phyloP scores from a whole-genome alignment of 1,284 basidiomycete species.

The Marasmius sp. region DNA sequence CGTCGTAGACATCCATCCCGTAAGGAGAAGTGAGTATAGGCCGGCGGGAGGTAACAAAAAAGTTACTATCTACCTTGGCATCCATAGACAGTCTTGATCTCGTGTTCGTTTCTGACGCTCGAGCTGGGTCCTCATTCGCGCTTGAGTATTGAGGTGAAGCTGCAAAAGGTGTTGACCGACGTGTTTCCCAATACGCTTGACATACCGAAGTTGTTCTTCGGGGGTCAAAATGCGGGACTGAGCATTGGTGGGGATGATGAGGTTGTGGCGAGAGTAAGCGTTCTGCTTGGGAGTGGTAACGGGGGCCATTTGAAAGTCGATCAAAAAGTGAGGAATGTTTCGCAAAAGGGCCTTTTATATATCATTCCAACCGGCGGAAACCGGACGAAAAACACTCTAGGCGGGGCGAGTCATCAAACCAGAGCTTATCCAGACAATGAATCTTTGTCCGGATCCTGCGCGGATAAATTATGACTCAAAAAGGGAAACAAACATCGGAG shows the following conservation, averaged over 20 bases:
- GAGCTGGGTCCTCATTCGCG: not conserved
- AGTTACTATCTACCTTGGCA: conserved; percentile 27
- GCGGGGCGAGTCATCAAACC: too few species aligned
- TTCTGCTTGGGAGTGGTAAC: not conserved
- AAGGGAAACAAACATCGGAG: too few species aligned
- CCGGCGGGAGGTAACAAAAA: not conserved
- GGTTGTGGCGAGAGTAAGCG: not conserved
- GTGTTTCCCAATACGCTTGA: too few species aligned
- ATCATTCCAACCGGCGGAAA: too few species aligned
- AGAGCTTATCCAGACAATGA: too few species aligned
- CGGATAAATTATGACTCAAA: too few species aligned
- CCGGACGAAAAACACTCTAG: too few species aligned
- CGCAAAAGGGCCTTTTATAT: too few species aligned
- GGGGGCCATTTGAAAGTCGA: not conserved
- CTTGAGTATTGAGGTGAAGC: not conserved
- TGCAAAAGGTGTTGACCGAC: too few species aligned
- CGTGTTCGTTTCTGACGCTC: not conserved
- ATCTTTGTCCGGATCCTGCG: too few species aligned
- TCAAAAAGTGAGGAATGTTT: not conserved
- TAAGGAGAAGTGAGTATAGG: not conserved
- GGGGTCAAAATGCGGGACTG: too few species aligned
- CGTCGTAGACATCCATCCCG: conserved; percentile 56
- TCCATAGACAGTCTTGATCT: conserved; percentile 11
- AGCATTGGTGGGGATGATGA: not conserved
- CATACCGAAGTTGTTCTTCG: too few species aligned